Conservation (phyloP, 306 rosid species). For the Medicago arabica region DNA sequence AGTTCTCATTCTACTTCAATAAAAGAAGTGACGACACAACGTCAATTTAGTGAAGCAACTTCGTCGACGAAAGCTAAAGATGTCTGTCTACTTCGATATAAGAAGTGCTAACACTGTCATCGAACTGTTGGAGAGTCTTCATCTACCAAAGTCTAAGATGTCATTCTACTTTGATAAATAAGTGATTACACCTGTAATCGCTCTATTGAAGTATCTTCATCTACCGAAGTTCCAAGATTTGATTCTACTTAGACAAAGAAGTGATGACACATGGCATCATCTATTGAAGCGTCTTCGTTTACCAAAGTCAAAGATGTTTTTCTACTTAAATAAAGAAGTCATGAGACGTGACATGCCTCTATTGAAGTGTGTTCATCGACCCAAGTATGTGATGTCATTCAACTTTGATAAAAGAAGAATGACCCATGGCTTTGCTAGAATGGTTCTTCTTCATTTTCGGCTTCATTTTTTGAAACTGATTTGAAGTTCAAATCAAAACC, state of each 20-base stretch:
- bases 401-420: not conserved
- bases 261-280: no score
- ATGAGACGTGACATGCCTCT: not conserved
- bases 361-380: no score
- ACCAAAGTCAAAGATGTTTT: not conserved
- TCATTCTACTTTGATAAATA: not conserved
- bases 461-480: no score
- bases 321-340: not conserved
- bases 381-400: not conserved
- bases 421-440: not conserved
- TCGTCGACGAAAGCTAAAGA: no score
- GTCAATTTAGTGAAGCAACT: no score
- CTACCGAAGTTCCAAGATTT: not conserved
- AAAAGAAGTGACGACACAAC: no score
- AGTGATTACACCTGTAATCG: not conserved
- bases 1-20: no score
- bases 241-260: not conserved
- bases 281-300: not conserved
- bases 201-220: not conserved
- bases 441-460: no score
- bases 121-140: not conserved
- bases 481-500: no score
- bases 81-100: no score
- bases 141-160: no score
- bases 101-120: no score